phyloP scores from a whole-genome alignment of 352 stramenopile species.

The Plasmopara viticola region DNA sequence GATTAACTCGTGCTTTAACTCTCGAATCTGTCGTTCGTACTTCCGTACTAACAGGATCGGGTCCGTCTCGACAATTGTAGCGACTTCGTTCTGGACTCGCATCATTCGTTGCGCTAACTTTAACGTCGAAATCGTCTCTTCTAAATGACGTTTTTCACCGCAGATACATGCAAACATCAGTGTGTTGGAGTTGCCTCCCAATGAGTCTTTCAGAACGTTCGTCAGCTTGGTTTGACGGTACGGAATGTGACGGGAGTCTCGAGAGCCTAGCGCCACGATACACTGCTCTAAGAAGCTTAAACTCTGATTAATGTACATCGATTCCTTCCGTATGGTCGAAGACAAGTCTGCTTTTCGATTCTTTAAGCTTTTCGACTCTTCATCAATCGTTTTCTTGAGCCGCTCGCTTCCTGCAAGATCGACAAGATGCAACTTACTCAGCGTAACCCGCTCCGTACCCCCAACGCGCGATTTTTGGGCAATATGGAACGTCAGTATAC shows the following conservation, averaged over 20 bases:
- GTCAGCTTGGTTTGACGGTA: conserved; percentile 95
- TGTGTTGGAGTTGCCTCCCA: conserved; percentile 94
- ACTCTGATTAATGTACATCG: conserved; percentile 96
- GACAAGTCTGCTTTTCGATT: conserved; percentile 6
- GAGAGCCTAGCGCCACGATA: conserved; percentile 82
- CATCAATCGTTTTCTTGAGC: conserved; percentile 90
- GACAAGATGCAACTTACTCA: conserved; percentile 91
- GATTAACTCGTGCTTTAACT: conserved; percentile 90
- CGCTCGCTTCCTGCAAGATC: conserved; percentile 93
- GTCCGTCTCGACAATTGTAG: conserved; percentile 83
- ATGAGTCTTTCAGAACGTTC: conserved; percentile 88
- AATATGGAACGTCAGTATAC: conserved; percentile 90
- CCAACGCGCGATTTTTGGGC: conserved; percentile 78
- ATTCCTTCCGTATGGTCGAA: conserved; percentile 93
- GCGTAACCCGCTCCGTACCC: conserved; percentile 64
- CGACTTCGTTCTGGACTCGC: conserved; percentile 88
- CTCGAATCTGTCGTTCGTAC: conserved; percentile 88
- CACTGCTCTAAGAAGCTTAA: conserved; percentile 94
- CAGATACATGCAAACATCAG: conserved; percentile 94
- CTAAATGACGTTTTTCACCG: conserved; percentile 87
- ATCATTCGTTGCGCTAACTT: conserved; percentile 92
- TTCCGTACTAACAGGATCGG: conserved; percentile 79
- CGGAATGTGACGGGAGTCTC: conserved; percentile 77
- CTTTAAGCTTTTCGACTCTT: conserved; percentile 14
- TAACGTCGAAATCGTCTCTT: conserved; percentile 92